These are phyloP conservation scores for Tetrahymena malaccensis DNA, from an alignment of 73 alveolate species.

Conservation along the genomic window DNA sequence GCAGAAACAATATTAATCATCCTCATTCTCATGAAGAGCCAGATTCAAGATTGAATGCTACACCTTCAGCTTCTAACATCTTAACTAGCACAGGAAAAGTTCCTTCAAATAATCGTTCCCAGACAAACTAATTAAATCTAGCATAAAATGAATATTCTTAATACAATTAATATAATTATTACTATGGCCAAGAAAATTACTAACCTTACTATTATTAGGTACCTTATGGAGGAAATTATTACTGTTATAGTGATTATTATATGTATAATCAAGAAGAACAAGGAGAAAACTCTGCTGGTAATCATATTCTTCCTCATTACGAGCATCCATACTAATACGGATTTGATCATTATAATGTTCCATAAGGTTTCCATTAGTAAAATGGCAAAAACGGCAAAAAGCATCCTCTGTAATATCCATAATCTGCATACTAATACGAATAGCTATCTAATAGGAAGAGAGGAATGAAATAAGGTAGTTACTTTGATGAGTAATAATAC, in stretches of 20 bases:
- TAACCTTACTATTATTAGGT: not conserved
- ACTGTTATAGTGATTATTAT: not conserved
- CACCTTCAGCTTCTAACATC: not conserved
- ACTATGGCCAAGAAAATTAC: not conserved
- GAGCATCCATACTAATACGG: not conserved
- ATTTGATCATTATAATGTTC: not conserved
- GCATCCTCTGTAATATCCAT: not conserved
- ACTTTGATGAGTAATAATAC: not conserved
- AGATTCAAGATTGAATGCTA: not conserved
- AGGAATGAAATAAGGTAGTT: not conserved
- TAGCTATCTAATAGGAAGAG: not conserved
- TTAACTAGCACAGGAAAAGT: not conserved
- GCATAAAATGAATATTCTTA: not conserved
- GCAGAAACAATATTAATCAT: conserved; percentile 61
- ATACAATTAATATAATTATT: not conserved
- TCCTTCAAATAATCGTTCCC: not conserved
- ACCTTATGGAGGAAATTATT: not conserved
- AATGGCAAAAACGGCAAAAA: not conserved
- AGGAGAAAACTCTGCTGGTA: not conserved
- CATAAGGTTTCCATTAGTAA: not conserved
- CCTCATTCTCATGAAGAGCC: not conserved
- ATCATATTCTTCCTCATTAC: not conserved
- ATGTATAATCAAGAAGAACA: not conserved
- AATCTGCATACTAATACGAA: not conserved
- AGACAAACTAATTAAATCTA: not conserved